These are phyloP conservation scores for Barnettozyma hawaiiensis DNA, from an alignment of 1,139 yeast genomes.

Conservation along the genomic window DNA sequence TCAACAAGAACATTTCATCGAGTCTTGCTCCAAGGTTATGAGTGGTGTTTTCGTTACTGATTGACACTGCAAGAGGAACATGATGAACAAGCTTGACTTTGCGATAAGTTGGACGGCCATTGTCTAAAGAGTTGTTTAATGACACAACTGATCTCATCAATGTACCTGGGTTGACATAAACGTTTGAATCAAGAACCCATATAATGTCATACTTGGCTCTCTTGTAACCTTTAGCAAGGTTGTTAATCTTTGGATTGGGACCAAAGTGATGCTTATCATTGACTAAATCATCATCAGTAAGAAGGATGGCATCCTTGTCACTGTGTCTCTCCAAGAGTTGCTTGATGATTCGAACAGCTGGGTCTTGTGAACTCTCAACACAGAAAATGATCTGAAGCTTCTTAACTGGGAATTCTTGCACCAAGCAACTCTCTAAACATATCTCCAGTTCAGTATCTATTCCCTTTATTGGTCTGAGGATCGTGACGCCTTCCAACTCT, in stretches of 20 bases:
- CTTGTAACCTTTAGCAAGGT: constrained; percentile 70
- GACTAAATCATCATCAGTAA: constrained; percentile 40
- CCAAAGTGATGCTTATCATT: constrained; percentile 49
- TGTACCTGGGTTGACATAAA: constrained; percentile 67
- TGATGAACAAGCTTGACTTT: constrained; percentile 75
- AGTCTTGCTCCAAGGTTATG: constrained; percentile 55
- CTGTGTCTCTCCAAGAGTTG: constrained; percentile 50
- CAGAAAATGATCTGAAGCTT: constrained; percentile 71
- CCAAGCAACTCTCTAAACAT: constrained; percentile 64
- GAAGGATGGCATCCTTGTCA: constrained; percentile 49
- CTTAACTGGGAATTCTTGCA: constrained; percentile 57
- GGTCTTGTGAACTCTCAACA: constrained; percentile 58
- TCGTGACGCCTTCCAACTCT: constrained; percentile 61
- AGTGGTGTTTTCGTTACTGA: constrained; percentile 19
- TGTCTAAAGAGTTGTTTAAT: constrained; percentile 43
- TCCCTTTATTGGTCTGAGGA: constrained; percentile 80
- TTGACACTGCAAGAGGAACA: constrained; percentile 59
- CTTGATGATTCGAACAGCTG: constrained; percentile 55
- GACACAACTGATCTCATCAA: constrained; percentile 60
- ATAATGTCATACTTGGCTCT: constrained; percentile 65
- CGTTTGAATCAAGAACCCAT: constrained; percentile 90
- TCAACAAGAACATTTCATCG: constrained; percentile 81
- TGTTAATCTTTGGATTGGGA: constrained; percentile 87
- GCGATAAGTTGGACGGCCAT: constrained; percentile 39
- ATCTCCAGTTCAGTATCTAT: constrained; percentile 67